Conservation (phyloP, 1,139 yeast genomes). For the Kodamaea suecica region DNA sequence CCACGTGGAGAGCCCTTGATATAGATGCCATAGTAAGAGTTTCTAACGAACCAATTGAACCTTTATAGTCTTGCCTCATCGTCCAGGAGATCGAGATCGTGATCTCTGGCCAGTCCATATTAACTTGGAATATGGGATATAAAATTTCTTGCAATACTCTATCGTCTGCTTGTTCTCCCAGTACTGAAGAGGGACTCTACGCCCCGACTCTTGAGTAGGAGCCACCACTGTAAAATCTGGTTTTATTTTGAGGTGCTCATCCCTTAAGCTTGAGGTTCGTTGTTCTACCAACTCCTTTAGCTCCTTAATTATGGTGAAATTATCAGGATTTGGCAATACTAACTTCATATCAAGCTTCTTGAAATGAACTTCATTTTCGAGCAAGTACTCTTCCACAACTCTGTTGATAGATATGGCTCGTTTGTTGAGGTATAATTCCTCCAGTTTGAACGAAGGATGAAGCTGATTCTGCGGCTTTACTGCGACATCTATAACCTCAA, state of each 20-base stretch:
- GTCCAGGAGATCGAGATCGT: slow-evolving; percentile 2
- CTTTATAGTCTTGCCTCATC: too few species aligned
- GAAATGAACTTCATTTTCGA: slow-evolving; percentile 11
- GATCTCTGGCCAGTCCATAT: slow-evolving; percentile 1
- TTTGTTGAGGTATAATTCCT: slow-evolving; percentile 36
- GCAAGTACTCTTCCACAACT: slow-evolving; percentile 34
- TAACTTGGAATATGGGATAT: slow-evolving; percentile 8
- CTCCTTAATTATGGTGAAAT: slow-evolving; percentile 16
- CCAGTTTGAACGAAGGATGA: slow-evolving; percentile 20
- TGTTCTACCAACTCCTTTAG: slow-evolving; percentile 21
- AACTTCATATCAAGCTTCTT: slow-evolving; percentile 8
- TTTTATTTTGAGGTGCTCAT: slow-evolving; percentile 16
- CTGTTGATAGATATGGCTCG: slow-evolving; percentile 49
- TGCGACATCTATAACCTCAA: slow-evolving; percentile 42
- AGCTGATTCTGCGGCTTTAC: slow-evolving; percentile 14
- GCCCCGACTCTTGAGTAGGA: slow-evolving; percentile 18
- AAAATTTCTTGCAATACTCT: slow-evolving; percentile 28
- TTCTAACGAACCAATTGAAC: too few species aligned
- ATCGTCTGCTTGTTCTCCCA: slow-evolving; percentile 40
- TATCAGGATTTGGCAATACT: slow-evolving; percentile 8
- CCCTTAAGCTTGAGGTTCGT: slow-evolving; percentile 16
- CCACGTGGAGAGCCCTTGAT: too few species aligned
- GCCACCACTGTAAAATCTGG: slow-evolving; percentile 32
- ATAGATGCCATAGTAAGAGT: too few species aligned
- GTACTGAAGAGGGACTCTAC: slow-evolving; percentile 22